Conservation (phyloP, 306 rosid species). For the Sicyos baderoa region DNA sequence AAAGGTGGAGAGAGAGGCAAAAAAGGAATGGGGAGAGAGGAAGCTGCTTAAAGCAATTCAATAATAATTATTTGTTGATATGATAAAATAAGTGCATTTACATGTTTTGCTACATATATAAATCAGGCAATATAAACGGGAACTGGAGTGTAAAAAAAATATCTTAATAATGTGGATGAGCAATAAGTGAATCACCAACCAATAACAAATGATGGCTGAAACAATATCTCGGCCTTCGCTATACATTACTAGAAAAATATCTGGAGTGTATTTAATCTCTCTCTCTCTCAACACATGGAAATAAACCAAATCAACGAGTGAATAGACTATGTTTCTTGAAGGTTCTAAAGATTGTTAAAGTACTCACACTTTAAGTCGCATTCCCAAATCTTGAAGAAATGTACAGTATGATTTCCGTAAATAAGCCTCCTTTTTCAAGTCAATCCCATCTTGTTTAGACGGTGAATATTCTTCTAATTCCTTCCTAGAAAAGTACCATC, state of each 20-base stretch:
- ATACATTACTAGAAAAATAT: not conserved
- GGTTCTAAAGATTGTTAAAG: constrained; percentile 1
- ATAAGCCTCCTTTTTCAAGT: constrained; percentile 83
- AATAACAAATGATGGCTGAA: no score
- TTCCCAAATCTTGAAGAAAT: constrained; percentile 88
- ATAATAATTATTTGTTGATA: not conserved
- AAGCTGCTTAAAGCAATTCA: not conserved
- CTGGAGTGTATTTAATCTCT: not conserved
- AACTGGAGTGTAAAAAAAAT: not conserved
- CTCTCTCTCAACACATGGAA: not conserved
- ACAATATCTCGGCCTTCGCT: no score
- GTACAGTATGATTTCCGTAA: constrained; percentile 91
- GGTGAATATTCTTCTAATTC: constrained; percentile 88
- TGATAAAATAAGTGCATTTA: not conserved
- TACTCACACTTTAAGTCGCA: constrained; percentile 94
- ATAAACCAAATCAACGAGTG: not conserved
- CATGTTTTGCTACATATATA: not conserved
- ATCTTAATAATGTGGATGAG: no score
- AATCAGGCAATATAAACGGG: not conserved
- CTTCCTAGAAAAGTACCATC: constrained; percentile 74
- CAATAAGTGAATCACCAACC: no score
- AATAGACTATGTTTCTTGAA: not conserved
- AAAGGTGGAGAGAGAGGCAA: not conserved
- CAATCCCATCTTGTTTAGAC: constrained; percentile 75
- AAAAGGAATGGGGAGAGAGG: not conserved